A percentile compares a stretch with the other conserved stretches of the same genome.
These are phyloP conservation scores for Penicillium angulare DNA, from an alignment of 495 filamentous ascomycete species.

Conservation along the genomic window DNA sequence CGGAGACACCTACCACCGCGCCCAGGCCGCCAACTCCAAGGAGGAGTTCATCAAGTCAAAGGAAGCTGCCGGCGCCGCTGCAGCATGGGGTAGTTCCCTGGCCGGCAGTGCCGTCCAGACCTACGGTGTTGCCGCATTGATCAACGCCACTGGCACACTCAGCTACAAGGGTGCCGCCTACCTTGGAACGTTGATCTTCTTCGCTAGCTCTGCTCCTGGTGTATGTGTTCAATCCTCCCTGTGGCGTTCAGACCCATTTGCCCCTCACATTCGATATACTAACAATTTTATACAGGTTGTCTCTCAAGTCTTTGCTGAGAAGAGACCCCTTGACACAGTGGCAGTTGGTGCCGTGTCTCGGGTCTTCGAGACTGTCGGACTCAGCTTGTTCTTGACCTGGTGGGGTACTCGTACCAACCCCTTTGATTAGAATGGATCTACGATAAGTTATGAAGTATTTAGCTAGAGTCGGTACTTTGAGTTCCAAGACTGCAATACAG, in stretches of 20 bases:
- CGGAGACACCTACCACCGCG: slow-evolving; percentile 91
- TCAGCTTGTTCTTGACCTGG: slow-evolving; percentile 90
- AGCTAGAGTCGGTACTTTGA: not conserved
- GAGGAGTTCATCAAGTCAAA: slow-evolving; percentile 94
- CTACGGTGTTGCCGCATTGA: slow-evolving; percentile 91
- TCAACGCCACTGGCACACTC: slow-evolving; percentile 92
- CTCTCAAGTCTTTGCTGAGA: slow-evolving; percentile 83
- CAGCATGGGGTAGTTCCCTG: slow-evolving; percentile 87
- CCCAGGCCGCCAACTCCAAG: slow-evolving; percentile 87
- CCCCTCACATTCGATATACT: not conserved
- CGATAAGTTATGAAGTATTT: not conserved
- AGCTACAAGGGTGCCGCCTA: slow-evolving; percentile 97
- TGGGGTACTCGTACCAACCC: slow-evolving; percentile 95
- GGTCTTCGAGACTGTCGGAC: slow-evolving; percentile 87
- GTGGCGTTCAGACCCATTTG: not conserved
- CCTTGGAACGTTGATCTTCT: slow-evolving; percentile 85
- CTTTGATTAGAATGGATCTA: slow-evolving; percentile 52
- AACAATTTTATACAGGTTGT: slow-evolving; percentile 59
- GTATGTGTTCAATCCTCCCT: slow-evolving; percentile 54
- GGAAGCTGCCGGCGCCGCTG: slow-evolving; percentile 82
- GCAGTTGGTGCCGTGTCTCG: slow-evolving; percentile 80
- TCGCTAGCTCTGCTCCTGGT: slow-evolving; percentile 81
- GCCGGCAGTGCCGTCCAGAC: slow-evolving; percentile 86
- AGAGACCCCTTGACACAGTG: slow-evolving; percentile 84
- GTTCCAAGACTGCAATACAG: not conserved